Percentiles rank a stretch among this genome's conserved stretches.
Conservation (phyloP, 495 filamentous ascomycete species). For the Penicillium lividum region DNA sequence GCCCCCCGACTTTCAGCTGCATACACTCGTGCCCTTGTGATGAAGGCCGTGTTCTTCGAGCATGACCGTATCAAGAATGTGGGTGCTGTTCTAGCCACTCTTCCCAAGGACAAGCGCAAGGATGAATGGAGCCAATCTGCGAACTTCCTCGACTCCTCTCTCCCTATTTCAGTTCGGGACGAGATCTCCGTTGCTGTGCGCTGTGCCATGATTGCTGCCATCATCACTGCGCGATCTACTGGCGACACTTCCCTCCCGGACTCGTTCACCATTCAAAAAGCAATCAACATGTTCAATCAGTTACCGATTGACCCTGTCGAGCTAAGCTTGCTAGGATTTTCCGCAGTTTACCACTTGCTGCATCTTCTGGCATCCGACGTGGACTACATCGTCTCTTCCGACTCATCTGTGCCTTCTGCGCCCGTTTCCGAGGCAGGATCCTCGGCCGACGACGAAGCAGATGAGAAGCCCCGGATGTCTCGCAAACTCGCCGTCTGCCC, state of each 20-base stretch:
- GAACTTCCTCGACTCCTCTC: slow-evolving; percentile 50
- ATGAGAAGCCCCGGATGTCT: slow-evolving; percentile 25
- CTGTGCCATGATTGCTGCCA: slow-evolving; percentile 77
- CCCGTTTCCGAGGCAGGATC: slow-evolving; percentile 23
- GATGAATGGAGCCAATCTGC: slow-evolving; percentile 29
- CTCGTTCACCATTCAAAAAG: slow-evolving; percentile 45
- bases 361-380: slow-evolving; percentile 55
- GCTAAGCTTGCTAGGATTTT: slow-evolving; percentile 74
- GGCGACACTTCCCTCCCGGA: slow-evolving; percentile 37
- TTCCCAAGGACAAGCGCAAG: slow-evolving; percentile 47
- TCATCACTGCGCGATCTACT: slow-evolving; percentile 50
- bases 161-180: slow-evolving; percentile 52
- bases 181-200: slow-evolving; percentile 73
- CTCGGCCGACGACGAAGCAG: slow-evolving; percentile 37
- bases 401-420: slow-evolving; percentile 35
- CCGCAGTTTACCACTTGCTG: slow-evolving; percentile 72
- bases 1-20: slow-evolving; percentile 78
- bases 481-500: slow-evolving; percentile 21
- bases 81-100: slow-evolving; percentile 47
- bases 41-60: slow-evolving; percentile 54
- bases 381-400: slow-evolving; percentile 45
- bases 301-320: slow-evolving; percentile 49
- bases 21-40: slow-evolving; percentile 75
- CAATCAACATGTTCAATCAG: slow-evolving; percentile 47
- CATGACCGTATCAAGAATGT: slow-evolving; percentile 48